Evolutionary conservation across 257 asterid genomes (phyloP), one percentile per base, ranked within the genome.

Genomic region (Lycium ferocissimum): DNA sequence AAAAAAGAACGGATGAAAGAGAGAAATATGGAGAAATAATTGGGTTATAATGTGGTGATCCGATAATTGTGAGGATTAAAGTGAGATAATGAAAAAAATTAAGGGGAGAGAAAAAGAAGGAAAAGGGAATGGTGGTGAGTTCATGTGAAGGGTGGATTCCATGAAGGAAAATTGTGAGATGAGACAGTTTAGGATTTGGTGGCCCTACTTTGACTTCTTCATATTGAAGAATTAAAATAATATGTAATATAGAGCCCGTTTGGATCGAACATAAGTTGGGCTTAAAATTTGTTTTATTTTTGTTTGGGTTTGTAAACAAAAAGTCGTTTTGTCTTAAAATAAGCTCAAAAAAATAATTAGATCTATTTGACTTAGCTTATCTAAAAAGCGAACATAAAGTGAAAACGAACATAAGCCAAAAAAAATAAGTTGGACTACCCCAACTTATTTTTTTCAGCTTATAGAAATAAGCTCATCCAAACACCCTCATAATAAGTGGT

Each of bases 21-120:
- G 81, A 84, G 80, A 73, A 45, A 81, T 49, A 20, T 66, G 47
- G 61, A 63, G 20, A 81, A 69, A 78, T 40, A 14, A 53, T 14
- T 78, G 82, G 82, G 73, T 22, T 54, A 22, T 88, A 87, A 35
- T 87, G 93, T 83, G 93, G 91, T 86, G 91, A 89, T 90, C 90
- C 91, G 89, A 56, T 40, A 78, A 37, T 13, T 67, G 72, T 45
- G 85, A 83, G 2, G 20, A 47, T 10, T 33, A 82, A 14, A 78
- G 22, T 56, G 58, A 69, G 63, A 14, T 14, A 72, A 58, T 43
- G 12, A 20, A 4, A 35, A 35, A 0, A 51, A 11, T 2, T n/a
- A 38, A 26, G 76, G 80, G 9, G n/a, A 61, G 81, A 13, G n/a
- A 47, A 7, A 20, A 62, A 11, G n/a, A 38, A 15, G 40, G 53